phyloP scores from a whole-genome alignment of 768 basidiomycete genomes.

The Serendipita indica region DNA sequence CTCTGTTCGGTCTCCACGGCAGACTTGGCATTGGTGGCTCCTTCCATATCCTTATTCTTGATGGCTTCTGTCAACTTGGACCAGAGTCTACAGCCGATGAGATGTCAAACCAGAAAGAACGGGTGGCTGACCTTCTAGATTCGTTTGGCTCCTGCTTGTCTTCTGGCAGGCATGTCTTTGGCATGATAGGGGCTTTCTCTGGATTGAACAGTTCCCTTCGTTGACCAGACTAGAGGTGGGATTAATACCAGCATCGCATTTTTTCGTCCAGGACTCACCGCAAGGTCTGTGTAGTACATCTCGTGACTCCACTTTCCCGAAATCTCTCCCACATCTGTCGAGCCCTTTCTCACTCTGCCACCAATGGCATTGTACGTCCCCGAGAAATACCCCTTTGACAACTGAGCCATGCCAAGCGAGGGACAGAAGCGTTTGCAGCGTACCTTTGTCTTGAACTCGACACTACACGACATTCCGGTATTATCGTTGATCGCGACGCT shows the following conservation, averaged over 20 bases:
- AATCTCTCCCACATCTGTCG: constrained; percentile 65
- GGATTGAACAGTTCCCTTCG: constrained; percentile 79
- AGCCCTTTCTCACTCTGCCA: constrained; percentile 57
- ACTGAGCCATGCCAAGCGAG: neutral
- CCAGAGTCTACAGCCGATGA: constrained; percentile 50
- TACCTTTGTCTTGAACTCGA: constrained; percentile 98
- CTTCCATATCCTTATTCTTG: constrained; percentile 78
- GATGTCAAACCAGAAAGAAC: neutral
- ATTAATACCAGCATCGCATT: neutral
- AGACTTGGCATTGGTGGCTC: constrained; percentile 79
- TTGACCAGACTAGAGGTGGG: constrained; percentile 37
- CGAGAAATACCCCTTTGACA: constrained; percentile 77
- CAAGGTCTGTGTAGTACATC: constrained; percentile 68
- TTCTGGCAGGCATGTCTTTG: constrained; percentile 76
- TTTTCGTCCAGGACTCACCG: constrained; percentile 27
- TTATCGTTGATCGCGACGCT: constrained; percentile 75
- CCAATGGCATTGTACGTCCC: constrained; percentile 86
- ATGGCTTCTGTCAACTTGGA: constrained; percentile 72
- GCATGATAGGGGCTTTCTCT: constrained; percentile 46
- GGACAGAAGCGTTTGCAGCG: constrained; percentile 13
- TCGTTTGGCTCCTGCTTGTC: constrained; percentile 82
- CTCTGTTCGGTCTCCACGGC: constrained; percentile 86
- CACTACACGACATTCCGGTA: constrained; percentile 55
- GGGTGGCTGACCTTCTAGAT: constrained; percentile 61
- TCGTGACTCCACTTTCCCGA: constrained; percentile 79